phyloP scores from a whole-genome alignment of 2,329 filamentous ascomycete genomes.

The Penicillium sp. region DNA sequence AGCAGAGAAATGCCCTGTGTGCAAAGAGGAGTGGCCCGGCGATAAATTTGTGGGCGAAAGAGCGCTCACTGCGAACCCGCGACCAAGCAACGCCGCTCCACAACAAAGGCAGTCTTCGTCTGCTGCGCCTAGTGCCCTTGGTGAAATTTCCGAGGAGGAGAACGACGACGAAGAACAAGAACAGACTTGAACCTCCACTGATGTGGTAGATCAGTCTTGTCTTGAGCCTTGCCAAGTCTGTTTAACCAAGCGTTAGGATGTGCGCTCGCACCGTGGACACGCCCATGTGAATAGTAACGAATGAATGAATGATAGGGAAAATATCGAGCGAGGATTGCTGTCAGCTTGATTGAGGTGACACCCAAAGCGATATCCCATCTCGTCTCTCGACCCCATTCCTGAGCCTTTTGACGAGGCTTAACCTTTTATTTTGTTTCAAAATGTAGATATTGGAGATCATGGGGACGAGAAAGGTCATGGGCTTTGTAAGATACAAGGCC shows the following conservation, averaged over 20 bases:
- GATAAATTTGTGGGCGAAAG: slow-evolving; percentile 55
- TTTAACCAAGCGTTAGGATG: background rate
- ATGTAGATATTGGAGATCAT: background rate
- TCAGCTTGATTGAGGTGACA: background rate
- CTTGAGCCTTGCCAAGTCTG: background rate
- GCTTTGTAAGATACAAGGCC: background rate
- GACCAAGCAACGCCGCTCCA: slow-evolving; percentile 6
- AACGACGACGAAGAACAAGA: background rate
- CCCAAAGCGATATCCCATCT: background rate
- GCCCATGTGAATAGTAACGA: background rate
- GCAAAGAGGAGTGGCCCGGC: slow-evolving; percentile 53
- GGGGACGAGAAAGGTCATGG: background rate
- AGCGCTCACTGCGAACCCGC: slow-evolving; percentile 31
- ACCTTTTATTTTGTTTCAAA: background rate
- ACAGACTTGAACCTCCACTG: background rate
- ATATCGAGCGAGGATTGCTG: background rate
- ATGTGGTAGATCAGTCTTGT: background rate
- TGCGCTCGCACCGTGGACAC: background rate
- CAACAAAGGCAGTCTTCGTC: background rate
- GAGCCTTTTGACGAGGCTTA: background rate
- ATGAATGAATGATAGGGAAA: background rate
- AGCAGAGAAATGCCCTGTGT: slow-evolving; percentile 63
- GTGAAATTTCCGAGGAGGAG: slow-evolving; percentile 4
- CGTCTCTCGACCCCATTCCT: background rate
- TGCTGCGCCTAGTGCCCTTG: background rate